Base-by-base conservation (phyloP, 2,329 filamentous ascomycete genomes). In the Penicillium sp. region DNA sequence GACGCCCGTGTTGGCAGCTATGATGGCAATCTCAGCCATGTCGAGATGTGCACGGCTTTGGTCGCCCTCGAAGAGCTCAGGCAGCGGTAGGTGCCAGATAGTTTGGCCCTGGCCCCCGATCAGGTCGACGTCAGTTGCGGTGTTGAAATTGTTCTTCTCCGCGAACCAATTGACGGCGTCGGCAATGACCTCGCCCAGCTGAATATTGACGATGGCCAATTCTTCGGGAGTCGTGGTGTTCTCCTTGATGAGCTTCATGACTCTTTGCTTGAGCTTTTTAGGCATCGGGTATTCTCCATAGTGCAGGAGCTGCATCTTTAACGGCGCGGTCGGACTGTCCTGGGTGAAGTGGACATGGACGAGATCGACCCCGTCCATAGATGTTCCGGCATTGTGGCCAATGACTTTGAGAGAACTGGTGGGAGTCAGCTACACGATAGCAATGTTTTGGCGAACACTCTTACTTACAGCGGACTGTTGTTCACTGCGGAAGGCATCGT, bases 91-190 rank as follows among this genome's bases (percentile, higher is more conserved):
- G 13, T 78, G 65, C 74, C 74, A 79, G 52, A 77, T 76, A 23
- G 76, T 79, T 62, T 79, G 76, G 16, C 76, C 76, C 54, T 80
- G 76, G 6, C 74, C 77, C 28, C 76, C 77, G 42, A 81, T 72
- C 28, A 70, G 69, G 54, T 80, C 76, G 50, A 81, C 72, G 63
- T 63, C 47, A 24, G 28, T 36, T 22, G 32, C 28, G 14, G 72
- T 55, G 13, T 67, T 49, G 39, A 79, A 61, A 28, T 59, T 55
- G 34, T 77, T 57, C 46, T 69, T 66, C 18, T 64, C 54, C 51
- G 68, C 74, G 55, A 81, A 81, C 35, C 66, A 54, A 32, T 69
- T 65, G 32, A 72, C 74, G 1, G 76, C 75, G 3, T 34, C 31
- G 8, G 14, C 10, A 18, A 34, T 34, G 16, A 34, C 16, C 16